Base-by-base conservation (phyloP, 2,329 filamentous ascomycete genomes). In the Sporothrix brasiliensis region DNA sequence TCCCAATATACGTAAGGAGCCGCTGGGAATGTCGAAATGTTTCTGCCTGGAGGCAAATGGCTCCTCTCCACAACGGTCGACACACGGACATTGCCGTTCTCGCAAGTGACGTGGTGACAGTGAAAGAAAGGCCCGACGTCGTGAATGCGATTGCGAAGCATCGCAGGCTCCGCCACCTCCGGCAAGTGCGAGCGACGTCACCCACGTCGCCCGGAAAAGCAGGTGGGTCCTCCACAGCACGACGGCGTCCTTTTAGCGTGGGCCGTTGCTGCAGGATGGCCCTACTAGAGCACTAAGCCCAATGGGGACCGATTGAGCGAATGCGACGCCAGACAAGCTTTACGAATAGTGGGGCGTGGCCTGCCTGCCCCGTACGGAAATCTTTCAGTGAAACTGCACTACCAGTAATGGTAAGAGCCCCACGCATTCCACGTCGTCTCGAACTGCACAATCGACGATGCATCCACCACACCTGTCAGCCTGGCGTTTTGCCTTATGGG, bases 371-470 rank as follows among this genome's bases (percentile, higher is more conserved):
- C 7, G 27, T 30, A 3, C 27, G 27, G 27, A 11, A 21, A 39
- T n/a, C 16, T 60, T n/a, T 4, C 16, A 41, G 34, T 4, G 16
- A 61, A 44, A 10, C 56, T 24, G 34, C 56, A 11, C 11, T 24
- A 4, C 39, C 56, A 61, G 34, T 9, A 21, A 6, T 27, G 52
- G 52, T 41, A 41, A 58, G 54, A 24, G 50, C 50, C 14, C 13
- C 13, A 14, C 27, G 27, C 53, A 34, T 24, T 2, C 9, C 39
- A 61, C n/a, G 7, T 24, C 53, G 27, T 34, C 53, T 61, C 34
- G n/a, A 56, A 19, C 19, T 63, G 71, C 71, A 34, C 34, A 69
- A 60, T 39, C 58, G 41, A 63, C 56, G n/a, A 58, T 41, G 30
- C 56, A 34, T 21, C 27, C 54, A 58, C 58, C 39, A 61, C 56